Evolutionary conservation across 441 rosid species (phyloP).

Genomic region (Eutrema salsugineum): DNA sequence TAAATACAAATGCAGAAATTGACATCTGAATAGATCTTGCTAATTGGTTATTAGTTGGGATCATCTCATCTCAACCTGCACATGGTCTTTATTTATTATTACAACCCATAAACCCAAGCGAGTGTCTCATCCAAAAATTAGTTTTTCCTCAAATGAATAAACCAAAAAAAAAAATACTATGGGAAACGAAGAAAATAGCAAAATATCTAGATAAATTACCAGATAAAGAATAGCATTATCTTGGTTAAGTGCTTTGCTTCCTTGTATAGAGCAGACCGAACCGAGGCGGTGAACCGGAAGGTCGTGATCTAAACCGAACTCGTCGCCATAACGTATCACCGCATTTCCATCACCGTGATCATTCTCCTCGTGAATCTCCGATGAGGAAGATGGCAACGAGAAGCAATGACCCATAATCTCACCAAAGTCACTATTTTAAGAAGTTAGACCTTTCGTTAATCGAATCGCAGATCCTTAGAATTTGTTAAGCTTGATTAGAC

Average conservation of each 20-base stretch:
- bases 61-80: not conserved
- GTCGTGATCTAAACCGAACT: slow-evolving; percentile 19
- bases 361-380: slow-evolving; percentile 36
- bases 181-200: not conserved
- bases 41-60: not conserved
- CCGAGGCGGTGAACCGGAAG: slow-evolving; percentile 23
- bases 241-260: slow-evolving; percentile 76
- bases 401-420: slow-evolving; percentile 31
- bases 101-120: not conserved
- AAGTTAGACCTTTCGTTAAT: not conserved
- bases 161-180: too few relatives aligned
- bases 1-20: not conserved
- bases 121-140: not conserved
- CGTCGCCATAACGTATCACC: slow-evolving; percentile 32
- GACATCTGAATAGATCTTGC: not conserved
- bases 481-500: not conserved
- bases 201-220: slow-evolving; percentile 6
- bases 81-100: not conserved
- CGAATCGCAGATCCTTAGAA: not conserved
- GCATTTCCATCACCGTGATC: slow-evolving; percentile 50
- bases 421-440: not conserved
- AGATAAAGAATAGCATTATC: slow-evolving; percentile 56
- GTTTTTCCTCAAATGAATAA: too few relatives aligned
- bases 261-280: slow-evolving; percentile 54
- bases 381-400: slow-evolving; percentile 28